Percentiles rank a stretch among this genome's conserved stretches.
phyloP scores from a whole-genome alignment of 495 filamentous ascomycete genomes.

The Neurospora pannonica region DNA sequence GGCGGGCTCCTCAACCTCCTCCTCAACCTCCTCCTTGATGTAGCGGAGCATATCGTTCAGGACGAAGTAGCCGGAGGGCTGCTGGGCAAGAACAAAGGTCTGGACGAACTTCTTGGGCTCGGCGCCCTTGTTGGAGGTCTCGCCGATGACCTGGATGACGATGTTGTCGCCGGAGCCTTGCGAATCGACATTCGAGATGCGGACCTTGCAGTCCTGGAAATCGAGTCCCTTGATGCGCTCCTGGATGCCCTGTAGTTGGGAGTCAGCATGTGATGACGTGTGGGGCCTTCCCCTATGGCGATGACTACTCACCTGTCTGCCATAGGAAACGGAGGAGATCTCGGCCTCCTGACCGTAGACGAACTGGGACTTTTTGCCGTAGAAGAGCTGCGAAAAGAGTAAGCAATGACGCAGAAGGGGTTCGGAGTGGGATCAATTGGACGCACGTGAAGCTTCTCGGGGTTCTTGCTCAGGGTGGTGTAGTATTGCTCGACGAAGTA shows the following conservation, averaged over 20 bases:
- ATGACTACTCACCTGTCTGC: slow-evolving; percentile 59
- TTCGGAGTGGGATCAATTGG: neutral
- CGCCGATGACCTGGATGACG: slow-evolving; percentile 93
- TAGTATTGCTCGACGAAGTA: slow-evolving; percentile 99
- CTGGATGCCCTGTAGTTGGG: slow-evolving; percentile 61
- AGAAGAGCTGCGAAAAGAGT: slow-evolving; percentile 49
- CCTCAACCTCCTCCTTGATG: slow-evolving; percentile 68
- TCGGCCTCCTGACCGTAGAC: slow-evolving; percentile 82
- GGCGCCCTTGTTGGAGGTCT: slow-evolving; percentile 86
- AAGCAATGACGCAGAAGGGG: slow-evolving; percentile 12
- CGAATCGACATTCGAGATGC: slow-evolving; percentile 94
- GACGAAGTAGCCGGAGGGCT: slow-evolving; percentile 95
- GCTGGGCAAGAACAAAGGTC: slow-evolving; percentile 95
- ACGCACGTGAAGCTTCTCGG: slow-evolving; percentile 84
- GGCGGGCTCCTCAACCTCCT: slow-evolving; percentile 36
- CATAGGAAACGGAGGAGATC: slow-evolving; percentile 69
- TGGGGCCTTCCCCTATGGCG: neutral
- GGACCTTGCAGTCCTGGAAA: slow-evolving; percentile 96
- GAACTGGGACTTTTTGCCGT: slow-evolving; percentile 72
- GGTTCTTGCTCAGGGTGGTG: slow-evolving; percentile 86
- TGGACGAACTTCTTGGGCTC: slow-evolving; percentile 92
- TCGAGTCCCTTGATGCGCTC: slow-evolving; percentile 87
- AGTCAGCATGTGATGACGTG: slow-evolving; percentile 7
- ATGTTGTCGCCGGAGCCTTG: slow-evolving; percentile 88
- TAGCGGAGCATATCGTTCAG: slow-evolving; percentile 97